These are phyloP conservation scores for Marchantia polymorpha DNA, from an alignment of 225 moss, liverwort and hornwort genomes.

Conservation along the genomic window DNA sequence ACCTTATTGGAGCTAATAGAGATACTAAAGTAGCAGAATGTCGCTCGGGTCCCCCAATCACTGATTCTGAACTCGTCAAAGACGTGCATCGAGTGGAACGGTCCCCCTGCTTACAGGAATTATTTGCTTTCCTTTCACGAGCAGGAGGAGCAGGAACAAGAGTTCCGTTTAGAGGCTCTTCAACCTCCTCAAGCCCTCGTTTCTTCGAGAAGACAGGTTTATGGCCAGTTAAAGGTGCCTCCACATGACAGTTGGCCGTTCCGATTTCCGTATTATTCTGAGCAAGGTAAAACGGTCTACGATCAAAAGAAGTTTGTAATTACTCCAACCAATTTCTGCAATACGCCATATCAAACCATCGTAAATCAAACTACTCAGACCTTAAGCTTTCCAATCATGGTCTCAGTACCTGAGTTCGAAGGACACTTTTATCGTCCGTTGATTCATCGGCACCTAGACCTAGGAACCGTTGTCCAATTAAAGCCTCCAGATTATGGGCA, in stretches of 20 bases:
- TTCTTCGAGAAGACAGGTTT: constrained; percentile 26
- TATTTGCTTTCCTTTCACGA: constrained; percentile 54
- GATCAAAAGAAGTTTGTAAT: too few relatives aligned
- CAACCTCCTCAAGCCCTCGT: constrained; percentile 35
- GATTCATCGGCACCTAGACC: constrained; percentile 26
- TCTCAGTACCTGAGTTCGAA: constrained; percentile 30
- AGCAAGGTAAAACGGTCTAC: background rate
- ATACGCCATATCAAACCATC: background rate
- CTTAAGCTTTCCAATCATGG: background rate
- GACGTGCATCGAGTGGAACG: constrained; percentile 44
- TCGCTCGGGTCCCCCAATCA: constrained; percentile 56
- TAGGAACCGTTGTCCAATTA: constrained; percentile 14
- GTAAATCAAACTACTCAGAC: background rate
- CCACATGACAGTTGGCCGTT: constrained; percentile 10
- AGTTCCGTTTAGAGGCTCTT: constrained; percentile 30
- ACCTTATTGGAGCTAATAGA: constrained; percentile 73
- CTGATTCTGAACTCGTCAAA: constrained; percentile 42
- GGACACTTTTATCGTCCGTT: constrained; percentile 29
- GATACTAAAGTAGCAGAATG: constrained; percentile 51
- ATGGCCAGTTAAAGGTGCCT: constrained; percentile 19
- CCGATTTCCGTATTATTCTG: constrained; percentile 13
- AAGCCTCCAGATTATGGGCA: background rate
- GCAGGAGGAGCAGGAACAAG: constrained; percentile 17
- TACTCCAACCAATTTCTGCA: background rate
- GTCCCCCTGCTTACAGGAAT: constrained; percentile 56